Evolutionary conservation across 495 filamentous ascomycete genomes (phyloP).

Genomic region (Sporormia fimetaria): DNA sequence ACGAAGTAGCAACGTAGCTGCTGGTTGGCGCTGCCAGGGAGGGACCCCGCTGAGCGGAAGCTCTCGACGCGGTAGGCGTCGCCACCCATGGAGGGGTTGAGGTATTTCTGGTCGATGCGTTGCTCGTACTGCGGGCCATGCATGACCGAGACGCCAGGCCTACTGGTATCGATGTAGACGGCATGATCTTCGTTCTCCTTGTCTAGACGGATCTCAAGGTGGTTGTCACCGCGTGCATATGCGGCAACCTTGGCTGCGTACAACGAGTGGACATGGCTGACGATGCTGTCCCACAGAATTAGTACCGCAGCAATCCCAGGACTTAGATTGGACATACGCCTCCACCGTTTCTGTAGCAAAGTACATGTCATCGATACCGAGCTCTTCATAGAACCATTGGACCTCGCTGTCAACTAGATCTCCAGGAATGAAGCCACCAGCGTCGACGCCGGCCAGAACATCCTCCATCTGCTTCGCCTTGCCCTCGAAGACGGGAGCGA

Average conservation of each 20-base stretch:
- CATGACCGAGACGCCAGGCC: slow-evolving; percentile 63
- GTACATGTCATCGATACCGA: slow-evolving; percentile 98
- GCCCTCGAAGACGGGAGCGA: slow-evolving; percentile 89
- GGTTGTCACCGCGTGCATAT: slow-evolving; percentile 85
- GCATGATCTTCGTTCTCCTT: slow-evolving; percentile 93
- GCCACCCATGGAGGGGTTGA: slow-evolving; percentile 54
- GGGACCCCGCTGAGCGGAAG: slow-evolving; percentile 66
- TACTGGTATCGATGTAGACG: slow-evolving; percentile 96
- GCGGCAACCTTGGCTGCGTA: slow-evolving; percentile 97
- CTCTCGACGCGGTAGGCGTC: slow-evolving; percentile 88
- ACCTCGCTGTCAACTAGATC: slow-evolving; percentile 76
- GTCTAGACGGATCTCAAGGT: slow-evolving; percentile 84
- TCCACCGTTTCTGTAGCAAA: slow-evolving; percentile 85
- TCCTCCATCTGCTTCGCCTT: slow-evolving; percentile 88
- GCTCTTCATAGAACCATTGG: slow-evolving; percentile 91
- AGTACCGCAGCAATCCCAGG: not conserved
- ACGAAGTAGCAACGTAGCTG: slow-evolving; percentile 96
- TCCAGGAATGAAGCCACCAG: slow-evolving; percentile 74
- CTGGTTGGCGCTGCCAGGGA: slow-evolving; percentile 66
- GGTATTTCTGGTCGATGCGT: slow-evolving; percentile 87
- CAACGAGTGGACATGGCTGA: slow-evolving; percentile 85
- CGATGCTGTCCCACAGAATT: slow-evolving; percentile 40
- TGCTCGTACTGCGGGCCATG: slow-evolving; percentile 83
- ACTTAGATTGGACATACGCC: slow-evolving; percentile 34
- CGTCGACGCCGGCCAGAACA: slow-evolving; percentile 65